Conservation (phyloP, 2,329 filamentous ascomycete genomes). For the Aspergillus puulaauensis region DNA sequence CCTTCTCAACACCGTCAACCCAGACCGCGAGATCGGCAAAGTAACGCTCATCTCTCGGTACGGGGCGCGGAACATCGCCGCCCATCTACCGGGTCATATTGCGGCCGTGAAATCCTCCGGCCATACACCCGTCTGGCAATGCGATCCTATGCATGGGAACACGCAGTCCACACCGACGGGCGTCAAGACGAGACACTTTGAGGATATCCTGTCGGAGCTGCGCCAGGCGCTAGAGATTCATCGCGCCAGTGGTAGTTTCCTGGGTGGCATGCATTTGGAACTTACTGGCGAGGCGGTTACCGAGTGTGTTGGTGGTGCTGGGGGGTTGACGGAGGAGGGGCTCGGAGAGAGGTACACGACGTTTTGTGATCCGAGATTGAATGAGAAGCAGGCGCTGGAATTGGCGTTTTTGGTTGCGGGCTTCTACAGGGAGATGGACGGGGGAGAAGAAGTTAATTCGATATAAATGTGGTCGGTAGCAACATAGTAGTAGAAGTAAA, state of each 20-base stretch:
- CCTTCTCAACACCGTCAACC: conserved; percentile 84
- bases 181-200: conserved; percentile 90
- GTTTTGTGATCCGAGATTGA: conserved; percentile 91
- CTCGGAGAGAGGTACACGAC: conserved; percentile 88
- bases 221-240: conserved; percentile 82
- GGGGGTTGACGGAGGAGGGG: conserved; percentile 83
- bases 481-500: background rate
- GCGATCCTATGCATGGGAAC: conserved; percentile 96
- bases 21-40: conserved; percentile 77
- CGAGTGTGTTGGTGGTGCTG: conserved; percentile 89
- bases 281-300: conserved; percentile 95
- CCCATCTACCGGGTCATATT: conserved; percentile 80
- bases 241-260: conserved; percentile 75
- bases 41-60: conserved; percentile 96
- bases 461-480: background rate
- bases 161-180: conserved; percentile 67
- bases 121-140: conserved; percentile 87
- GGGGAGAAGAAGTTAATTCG: conserved; percentile 19
- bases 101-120: conserved; percentile 79
- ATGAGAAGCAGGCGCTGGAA: conserved; percentile 97
- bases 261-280: conserved; percentile 93
- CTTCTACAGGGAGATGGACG: conserved; percentile 60
- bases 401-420: conserved; percentile 90
- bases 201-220: conserved; percentile 84
- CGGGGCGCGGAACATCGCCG: conserved; percentile 72